Evolutionary conservation across 2,329 filamentous ascomycete species (phyloP), one percentile per base, ranked within the genome.

Genomic region (Parascedosporium putredinis): DNA sequence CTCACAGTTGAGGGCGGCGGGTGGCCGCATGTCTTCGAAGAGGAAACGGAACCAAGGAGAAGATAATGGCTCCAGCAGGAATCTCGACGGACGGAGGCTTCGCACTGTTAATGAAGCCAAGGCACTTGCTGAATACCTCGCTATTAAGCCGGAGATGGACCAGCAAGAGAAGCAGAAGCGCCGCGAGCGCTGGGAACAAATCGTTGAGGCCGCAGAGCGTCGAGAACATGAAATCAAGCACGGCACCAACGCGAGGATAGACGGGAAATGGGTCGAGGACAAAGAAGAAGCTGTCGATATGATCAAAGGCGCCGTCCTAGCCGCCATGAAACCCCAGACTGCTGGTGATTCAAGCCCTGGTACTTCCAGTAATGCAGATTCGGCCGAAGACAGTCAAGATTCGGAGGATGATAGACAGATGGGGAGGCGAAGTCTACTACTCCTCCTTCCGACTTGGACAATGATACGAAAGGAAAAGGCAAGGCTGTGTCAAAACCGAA

Each of bases 141-240:
- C 90, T 2, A 86, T 95, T 57, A 96, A 97, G 64, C 93, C 94
- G 0, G 91, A 96, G 53, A 96, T 98, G 91, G 93, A 96, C 55
- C 83, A 84, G 66, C 88, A 88, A 62, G 89, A 97, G 64, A 91
- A 89, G 60, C 90, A 96, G 62, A 84, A 86, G 66, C 79, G 89
- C 45, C 78, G 86, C 43, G 81, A 86, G 65, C 74, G 90, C 45
- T 95, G 89, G 88, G 83, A 95, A 64, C 79, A 90, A 60, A 85
- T 97, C 50, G 84, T 97, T 10, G 86, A 91, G 45, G 75, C 84
- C 52, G 83, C 93, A 0, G 91, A 97, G 64, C 78, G 81, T 54
- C 84, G 83, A 57, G 85, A 95, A 59, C 84, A 88, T 31, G 90
- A 95, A 60, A 79, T 96, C 47, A 83, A 79, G 64, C 81, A 83